Percentiles rank a stretch among this genome's conserved stretches.
Conservation (phyloP, 2,329 filamentous ascomycete genomes). For the Apiospora sp. region DNA sequence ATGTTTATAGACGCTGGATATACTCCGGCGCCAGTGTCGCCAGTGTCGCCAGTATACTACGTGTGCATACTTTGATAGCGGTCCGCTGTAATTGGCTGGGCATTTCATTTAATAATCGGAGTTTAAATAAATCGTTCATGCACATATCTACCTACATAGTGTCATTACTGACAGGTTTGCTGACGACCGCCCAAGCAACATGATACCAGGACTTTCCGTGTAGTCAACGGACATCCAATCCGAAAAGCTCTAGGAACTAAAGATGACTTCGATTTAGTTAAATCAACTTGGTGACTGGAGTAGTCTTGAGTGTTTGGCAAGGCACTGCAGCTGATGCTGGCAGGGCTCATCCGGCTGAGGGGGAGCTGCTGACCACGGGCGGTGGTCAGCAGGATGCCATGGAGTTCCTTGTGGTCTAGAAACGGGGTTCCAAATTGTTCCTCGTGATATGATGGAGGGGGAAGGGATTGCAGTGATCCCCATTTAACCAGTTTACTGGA, state of each 20-base stretch:
- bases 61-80: too few species aligned
- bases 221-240: neutral
- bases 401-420: neutral
- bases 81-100: too few species aligned
- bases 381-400: neutral
- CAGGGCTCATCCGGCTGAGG: neutral
- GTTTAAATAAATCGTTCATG: too few species aligned
- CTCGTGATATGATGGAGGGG: slow-evolving; percentile 10
- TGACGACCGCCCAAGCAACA: too few species aligned
- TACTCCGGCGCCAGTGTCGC: too few species aligned
- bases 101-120: too few species aligned
- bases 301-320: neutral
- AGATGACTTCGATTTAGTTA: neutral
- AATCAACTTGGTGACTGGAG: neutral
- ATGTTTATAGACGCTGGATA: too few species aligned
- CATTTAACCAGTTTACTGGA: slow-evolving; percentile 9
- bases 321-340: neutral
- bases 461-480: neutral
- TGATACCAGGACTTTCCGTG: too few species aligned
- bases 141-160: too few species aligned
- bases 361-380: neutral
- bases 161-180: too few species aligned
- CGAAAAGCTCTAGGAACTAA: neutral
- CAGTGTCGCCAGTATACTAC: too few species aligned
- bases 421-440: neutral